Evolutionary conservation across 2,329 filamentous ascomycete genomes (phyloP).

Genomic region (Tricladium varicosporioides): DNA sequence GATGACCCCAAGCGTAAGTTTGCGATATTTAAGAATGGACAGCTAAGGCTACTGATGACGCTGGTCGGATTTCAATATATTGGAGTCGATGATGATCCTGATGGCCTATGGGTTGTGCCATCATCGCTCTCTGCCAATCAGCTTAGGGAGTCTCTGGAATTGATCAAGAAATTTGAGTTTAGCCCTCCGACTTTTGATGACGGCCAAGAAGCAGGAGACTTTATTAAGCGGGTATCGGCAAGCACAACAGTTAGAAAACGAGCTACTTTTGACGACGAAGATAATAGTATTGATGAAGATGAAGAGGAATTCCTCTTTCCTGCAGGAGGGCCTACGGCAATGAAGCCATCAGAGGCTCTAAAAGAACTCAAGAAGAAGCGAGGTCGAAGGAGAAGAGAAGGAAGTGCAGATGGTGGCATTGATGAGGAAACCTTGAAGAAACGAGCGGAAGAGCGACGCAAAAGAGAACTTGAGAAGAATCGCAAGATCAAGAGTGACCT

Average conservation of each 20-base stretch:
- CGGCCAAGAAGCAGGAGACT: constrained; percentile 64
- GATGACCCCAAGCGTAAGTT: constrained; percentile 64
- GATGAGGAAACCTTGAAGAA: constrained; percentile 59
- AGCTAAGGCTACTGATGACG: constrained; percentile 80
- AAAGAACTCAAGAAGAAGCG: constrained; percentile 60
- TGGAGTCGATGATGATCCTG: constrained; percentile 61
- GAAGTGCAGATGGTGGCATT: constrained; percentile 43
- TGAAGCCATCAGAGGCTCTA: constrained; percentile 51
- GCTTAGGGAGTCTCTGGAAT: constrained; percentile 66
- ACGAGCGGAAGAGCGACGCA: constrained; percentile 56
- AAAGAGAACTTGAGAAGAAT: constrained; percentile 73
- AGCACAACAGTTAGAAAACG: constrained; percentile 48
- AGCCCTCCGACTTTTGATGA: constrained; percentile 76
- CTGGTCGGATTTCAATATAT: constrained; percentile 67
- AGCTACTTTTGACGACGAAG: constrained; percentile 69
- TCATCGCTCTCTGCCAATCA: constrained; percentile 59
- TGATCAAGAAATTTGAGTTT: constrained; percentile 76
- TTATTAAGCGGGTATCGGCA: constrained; percentile 69
- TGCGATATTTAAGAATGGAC: constrained; percentile 85
- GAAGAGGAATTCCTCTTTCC: constrained; percentile 60
- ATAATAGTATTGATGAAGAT: constrained; percentile 54
- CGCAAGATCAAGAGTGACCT: constrained; percentile 80
- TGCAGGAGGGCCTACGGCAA: constrained; percentile 60
- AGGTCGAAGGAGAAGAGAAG: constrained; percentile 37
- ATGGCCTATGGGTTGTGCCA: constrained; percentile 78